Conservation (phyloP, 2,329 filamentous ascomycete species). For the Aureobasidium subglaciale region DNA sequence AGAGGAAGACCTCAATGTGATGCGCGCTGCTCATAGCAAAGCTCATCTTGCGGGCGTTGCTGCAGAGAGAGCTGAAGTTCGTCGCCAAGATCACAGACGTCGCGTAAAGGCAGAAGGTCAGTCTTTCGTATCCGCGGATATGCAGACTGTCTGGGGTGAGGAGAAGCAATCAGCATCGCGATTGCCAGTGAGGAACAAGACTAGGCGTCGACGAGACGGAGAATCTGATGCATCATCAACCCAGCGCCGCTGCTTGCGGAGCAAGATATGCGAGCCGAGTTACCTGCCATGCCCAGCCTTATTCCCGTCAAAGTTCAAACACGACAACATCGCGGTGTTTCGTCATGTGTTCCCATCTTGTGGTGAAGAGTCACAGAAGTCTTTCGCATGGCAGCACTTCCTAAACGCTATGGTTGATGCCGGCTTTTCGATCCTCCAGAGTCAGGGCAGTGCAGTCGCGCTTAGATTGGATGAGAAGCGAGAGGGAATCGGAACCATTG, state of each 20-base stretch:
- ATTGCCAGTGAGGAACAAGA: background rate
- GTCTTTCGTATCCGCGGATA: background rate
- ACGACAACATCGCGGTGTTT: conserved; percentile 1
- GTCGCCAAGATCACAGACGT: background rate
- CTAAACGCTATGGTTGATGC: conserved; percentile 18
- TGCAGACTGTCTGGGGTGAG: background rate
- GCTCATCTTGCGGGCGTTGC: background rate
- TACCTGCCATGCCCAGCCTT: background rate
- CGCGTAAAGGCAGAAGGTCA: no score
- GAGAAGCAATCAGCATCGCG: background rate
- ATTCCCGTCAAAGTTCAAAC: conserved; percentile 7
- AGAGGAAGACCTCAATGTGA: background rate
- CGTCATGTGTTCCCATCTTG: background rate
- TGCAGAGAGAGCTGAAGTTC: background rate
- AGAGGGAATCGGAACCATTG: conserved; percentile 4
- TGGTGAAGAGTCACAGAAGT: background rate
- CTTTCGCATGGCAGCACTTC: conserved; percentile 17
- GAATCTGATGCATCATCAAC: background rate
- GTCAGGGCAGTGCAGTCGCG: conserved; percentile 18
- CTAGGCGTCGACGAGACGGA: background rate
- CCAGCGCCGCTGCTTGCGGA: no score
- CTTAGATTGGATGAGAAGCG: conserved; percentile 12
- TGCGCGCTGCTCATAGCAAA: background rate
- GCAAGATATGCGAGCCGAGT: no score
- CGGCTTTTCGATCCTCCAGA: conserved; percentile 17